Percentiles rank a stretch among this genome's conserved stretches.
These are phyloP conservation scores for Colletotrichum plurivorum DNA, from an alignment of 2,329 filamentous ascomycete genomes.

Conservation along the genomic window DNA sequence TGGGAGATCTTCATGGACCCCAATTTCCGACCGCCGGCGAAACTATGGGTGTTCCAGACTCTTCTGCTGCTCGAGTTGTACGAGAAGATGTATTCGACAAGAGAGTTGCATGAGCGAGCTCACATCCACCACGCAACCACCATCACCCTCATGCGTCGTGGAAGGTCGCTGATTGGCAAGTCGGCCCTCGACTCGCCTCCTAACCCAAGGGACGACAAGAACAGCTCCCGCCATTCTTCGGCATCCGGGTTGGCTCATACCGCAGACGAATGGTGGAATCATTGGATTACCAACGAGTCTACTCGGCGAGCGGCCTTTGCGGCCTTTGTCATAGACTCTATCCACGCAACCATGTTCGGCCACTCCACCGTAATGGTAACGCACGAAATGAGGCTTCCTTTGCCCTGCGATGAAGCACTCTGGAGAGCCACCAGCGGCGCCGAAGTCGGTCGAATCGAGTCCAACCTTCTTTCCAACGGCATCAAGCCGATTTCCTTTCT, in stretches of 20 bases:
- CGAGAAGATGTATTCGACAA: constrained; percentile 97
- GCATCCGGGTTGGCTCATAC: constrained; percentile 75
- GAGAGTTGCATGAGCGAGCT: constrained; percentile 91
- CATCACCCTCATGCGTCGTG: constrained; percentile 93
- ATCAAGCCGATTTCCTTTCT: constrained; percentile 90
- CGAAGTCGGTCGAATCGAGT: constrained; percentile 88
- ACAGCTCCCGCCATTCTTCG: constrained; percentile 72
- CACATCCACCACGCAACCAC: constrained; percentile 98
- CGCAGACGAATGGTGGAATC: constrained; percentile 92
- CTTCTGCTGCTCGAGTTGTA: constrained; percentile 91
- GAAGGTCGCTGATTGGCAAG: constrained; percentile 89
- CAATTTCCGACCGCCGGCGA: constrained; percentile 91
- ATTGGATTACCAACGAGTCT: constrained; percentile 95
- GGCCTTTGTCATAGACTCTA: constrained; percentile 95
- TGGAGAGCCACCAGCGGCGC: constrained; percentile 92
- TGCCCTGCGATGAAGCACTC: constrained; percentile 92
- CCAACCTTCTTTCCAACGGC: constrained; percentile 83
- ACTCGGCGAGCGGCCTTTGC: constrained; percentile 92
- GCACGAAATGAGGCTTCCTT: constrained; percentile 90
- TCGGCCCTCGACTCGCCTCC: constrained; percentile 88
- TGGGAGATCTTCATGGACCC: constrained; percentile 96
- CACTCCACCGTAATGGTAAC: constrained; percentile 98
- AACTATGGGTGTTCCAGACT: constrained; percentile 96
- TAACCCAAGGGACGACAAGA: constrained; percentile 74
- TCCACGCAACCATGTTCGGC: constrained; percentile 97